phyloP scores from a whole-genome alignment of 2,329 filamentous ascomycete species.

The Trichoderma atrobrunneum region DNA sequence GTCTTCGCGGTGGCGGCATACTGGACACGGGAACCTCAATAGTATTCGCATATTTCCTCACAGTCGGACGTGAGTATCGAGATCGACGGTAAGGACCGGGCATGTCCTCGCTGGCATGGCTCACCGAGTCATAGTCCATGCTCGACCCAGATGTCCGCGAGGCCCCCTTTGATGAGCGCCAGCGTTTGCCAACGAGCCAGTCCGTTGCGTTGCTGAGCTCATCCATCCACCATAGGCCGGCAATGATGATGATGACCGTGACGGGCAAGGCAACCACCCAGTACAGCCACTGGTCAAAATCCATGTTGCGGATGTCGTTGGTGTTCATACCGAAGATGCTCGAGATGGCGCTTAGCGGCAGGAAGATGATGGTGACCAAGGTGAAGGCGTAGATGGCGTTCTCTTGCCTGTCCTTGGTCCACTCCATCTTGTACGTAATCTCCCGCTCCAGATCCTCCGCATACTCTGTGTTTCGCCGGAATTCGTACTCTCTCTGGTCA shows the following conservation, averaged over 20 bases:
- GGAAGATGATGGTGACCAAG: slow-evolving; percentile 48
- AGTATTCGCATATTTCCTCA: neutral
- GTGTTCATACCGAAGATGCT: slow-evolving; percentile 55
- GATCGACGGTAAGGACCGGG: neutral
- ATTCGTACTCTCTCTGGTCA: slow-evolving; percentile 37
- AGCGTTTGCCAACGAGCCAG: slow-evolving; percentile 29
- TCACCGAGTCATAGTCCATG: neutral
- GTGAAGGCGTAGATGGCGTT: slow-evolving; percentile 50
- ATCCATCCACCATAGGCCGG: slow-evolving; percentile 43
- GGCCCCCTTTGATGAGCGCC: neutral
- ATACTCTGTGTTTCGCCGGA: slow-evolving; percentile 31
- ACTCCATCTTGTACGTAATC: slow-evolving; percentile 37
- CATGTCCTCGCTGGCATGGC: neutral
- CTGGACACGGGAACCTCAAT: neutral
- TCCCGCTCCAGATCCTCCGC: slow-evolving; percentile 32
- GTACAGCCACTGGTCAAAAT: slow-evolving; percentile 47
- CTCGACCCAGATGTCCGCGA: neutral
- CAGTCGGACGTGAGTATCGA: neutral
- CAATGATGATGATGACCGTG: slow-evolving; percentile 40
- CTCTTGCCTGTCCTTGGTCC: slow-evolving; percentile 45
- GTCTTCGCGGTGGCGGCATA: neutral
- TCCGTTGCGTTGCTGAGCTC: slow-evolving; percentile 37
- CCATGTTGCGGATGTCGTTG: slow-evolving; percentile 48
- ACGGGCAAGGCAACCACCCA: slow-evolving; percentile 49
- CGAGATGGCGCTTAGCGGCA: slow-evolving; percentile 46